phyloP scores from a whole-genome alignment of 2,329 filamentous ascomycete species.

The Ciborinia camelliae region DNA sequence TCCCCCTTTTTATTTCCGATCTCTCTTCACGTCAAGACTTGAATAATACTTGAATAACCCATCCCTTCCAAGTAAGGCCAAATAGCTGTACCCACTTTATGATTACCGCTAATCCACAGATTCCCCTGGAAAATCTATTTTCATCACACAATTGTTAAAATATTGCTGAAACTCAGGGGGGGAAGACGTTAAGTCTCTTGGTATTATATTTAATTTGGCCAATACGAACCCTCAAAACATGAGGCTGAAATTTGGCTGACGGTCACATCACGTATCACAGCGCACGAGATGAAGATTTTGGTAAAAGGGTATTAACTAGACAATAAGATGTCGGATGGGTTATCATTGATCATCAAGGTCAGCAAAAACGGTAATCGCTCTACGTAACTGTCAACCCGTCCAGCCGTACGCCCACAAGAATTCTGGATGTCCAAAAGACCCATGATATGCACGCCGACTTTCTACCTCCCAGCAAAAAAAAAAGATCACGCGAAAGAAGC shows the following conservation, averaged over 20 bases:
- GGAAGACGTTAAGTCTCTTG: not conserved
- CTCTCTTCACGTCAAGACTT: not conserved
- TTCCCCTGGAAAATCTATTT: not conserved
- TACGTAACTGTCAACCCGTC: slow-evolving; percentile 14
- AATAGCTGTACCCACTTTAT: slow-evolving; percentile 1
- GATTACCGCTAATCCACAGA: not conserved
- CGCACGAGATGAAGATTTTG: not conserved
- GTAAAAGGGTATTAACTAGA: slow-evolving; percentile 16
- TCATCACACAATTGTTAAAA: not conserved
- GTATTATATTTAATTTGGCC: too few species aligned
- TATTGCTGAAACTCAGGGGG: not conserved
- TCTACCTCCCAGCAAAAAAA: slow-evolving; percentile 16
- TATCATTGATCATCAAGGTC: slow-evolving; percentile 13
- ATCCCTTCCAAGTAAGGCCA: not conserved
- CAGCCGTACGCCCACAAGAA: slow-evolving; percentile 11
- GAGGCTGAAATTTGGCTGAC: not conserved
- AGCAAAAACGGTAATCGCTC: slow-evolving; percentile 12
- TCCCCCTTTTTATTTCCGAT: not conserved
- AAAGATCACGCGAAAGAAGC: slow-evolving; percentile 22
- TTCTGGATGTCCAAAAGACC: slow-evolving; percentile 17
- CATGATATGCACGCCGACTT: slow-evolving; percentile 16
- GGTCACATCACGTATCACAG: not conserved
- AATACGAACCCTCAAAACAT: not conserved
- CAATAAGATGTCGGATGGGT: slow-evolving; percentile 1
- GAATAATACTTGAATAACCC: too few species aligned